phyloP scores from a whole-genome alignment of 352 stramenopile species.

The Phytophthora cactorum region DNA sequence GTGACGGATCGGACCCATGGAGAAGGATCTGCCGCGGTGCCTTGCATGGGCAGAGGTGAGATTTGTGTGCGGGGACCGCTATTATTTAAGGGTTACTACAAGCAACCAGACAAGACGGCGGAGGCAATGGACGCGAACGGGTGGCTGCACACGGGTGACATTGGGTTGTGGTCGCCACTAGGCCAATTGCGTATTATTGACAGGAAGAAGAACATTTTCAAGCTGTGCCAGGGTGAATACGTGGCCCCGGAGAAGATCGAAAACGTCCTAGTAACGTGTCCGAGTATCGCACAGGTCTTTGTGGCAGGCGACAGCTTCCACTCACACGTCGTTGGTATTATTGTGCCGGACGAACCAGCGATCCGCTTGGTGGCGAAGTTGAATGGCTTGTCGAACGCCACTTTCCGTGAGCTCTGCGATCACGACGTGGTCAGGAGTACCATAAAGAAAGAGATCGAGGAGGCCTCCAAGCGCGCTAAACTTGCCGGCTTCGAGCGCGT shows the following conservation, averaged over 20 bases:
- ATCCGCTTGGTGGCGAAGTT: conserved; percentile 43
- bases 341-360: conserved; percentile 83
- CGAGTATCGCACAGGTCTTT: conserved; percentile 95
- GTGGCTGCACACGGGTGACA: conserved; percentile 98
- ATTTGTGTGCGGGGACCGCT: conserved; percentile 81
- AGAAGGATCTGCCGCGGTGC: conserved; percentile 30
- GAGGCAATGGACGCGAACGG: conserved; percentile 92
- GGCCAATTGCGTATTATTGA: conserved; percentile 92
- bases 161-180: conserved; percentile 94
- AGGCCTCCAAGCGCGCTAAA: conserved; percentile 53
- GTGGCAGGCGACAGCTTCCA: conserved; percentile 97
- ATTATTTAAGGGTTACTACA: conserved; percentile 95
- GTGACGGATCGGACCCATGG: conserved; percentile 72
- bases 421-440: conserved; percentile 47
- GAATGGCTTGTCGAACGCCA: conserved; percentile 34
- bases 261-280: conserved; percentile 90
- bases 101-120: conserved; percentile 91
- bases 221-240: conserved; percentile 96
- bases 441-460: conserved; percentile 61
- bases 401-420: conserved; percentile 61
- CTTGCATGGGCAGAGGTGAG: conserved; percentile 65
- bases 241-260: conserved; percentile 98
- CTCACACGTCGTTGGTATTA: conserved; percentile 93
- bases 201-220: conserved; percentile 96
- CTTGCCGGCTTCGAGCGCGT: conserved; percentile 95